Evolutionary conservation across 345 rosid genomes (phyloP).

Genomic region (Combretum micranthum): DNA sequence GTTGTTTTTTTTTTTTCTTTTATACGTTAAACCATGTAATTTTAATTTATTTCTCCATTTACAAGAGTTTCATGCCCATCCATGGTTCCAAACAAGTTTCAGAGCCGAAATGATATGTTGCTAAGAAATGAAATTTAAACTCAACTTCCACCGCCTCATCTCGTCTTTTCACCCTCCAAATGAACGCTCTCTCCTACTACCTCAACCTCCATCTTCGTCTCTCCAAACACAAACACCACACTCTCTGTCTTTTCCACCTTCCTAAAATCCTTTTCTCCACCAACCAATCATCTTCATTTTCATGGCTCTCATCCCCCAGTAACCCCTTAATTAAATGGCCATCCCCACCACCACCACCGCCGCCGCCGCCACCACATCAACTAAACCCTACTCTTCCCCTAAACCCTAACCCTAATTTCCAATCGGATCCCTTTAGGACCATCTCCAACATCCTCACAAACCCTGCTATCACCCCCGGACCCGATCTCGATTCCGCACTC

Average conservation of each 20-base stretch:
- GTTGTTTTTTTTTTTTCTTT: too few species aligned
- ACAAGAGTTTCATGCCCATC: too few species aligned
- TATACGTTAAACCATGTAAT: too few species aligned
- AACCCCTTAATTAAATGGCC: constrained; percentile 34
- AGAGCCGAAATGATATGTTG: too few species aligned
- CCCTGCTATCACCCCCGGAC: constrained; percentile 29
- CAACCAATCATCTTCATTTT: constrained; percentile 19
- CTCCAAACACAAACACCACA: neutral
- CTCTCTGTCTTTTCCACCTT: constrained; percentile 1
- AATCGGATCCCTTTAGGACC: constrained; percentile 30
- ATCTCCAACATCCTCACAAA: constrained; percentile 45
- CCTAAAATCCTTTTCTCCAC: constrained; percentile 7
- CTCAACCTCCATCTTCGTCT: constrained; percentile 11
- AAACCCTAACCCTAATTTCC: neutral
- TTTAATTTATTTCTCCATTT: too few species aligned
- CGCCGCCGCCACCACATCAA: constrained; percentile 14
- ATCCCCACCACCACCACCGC: constrained; percentile 14
- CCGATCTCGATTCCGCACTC: constrained; percentile 42
- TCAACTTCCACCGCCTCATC: too few species aligned
- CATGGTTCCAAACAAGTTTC: too few species aligned
- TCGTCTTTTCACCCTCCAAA: neutral
- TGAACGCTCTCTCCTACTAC: constrained; percentile 24
- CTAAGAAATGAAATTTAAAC: too few species aligned
- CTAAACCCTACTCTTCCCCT: constrained; percentile 5
- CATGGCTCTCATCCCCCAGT: constrained; percentile 17